Percentiles rank a stretch among this genome's conserved stretches.
Evolutionary conservation across 2,329 filamentous ascomycete genomes (phyloP).

Genomic region (Sarocladiaceae sp.): DNA sequence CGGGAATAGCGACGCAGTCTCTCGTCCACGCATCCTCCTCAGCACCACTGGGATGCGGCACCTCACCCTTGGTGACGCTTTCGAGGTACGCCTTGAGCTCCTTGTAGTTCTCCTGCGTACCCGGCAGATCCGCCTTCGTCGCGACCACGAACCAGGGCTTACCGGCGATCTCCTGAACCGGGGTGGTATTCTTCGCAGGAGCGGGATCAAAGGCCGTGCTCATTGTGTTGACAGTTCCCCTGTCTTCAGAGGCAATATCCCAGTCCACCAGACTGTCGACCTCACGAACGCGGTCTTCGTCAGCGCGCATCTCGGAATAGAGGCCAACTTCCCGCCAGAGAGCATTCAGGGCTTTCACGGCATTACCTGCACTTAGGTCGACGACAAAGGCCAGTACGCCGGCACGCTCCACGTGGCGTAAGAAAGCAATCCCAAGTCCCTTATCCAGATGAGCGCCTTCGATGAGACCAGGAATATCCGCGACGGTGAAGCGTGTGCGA

Average conservation of each 20-base stretch:
- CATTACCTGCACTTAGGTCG: conserved; percentile 74
- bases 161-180: conserved; percentile 65
- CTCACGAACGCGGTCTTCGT: conserved; percentile 61
- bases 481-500: conserved; percentile 81
- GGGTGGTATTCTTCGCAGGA: not conserved
- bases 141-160: conserved; percentile 98
- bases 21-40: conserved; percentile 46
- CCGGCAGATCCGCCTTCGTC: conserved; percentile 81
- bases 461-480: conserved; percentile 91
- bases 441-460: conserved; percentile 88
- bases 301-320: conserved; percentile 74
- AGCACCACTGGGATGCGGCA: conserved; percentile 66
- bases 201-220: conserved; percentile 8
- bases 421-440: conserved; percentile 83
- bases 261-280: conserved; percentile 51
- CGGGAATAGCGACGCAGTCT: conserved; percentile 67
- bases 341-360: conserved; percentile 68
- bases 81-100: conserved; percentile 65
- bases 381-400: conserved; percentile 90
- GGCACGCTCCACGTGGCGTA: conserved; percentile 91
- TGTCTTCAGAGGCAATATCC: conserved; percentile 44
- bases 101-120: conserved; percentile 71
- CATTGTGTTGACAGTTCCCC: conserved; percentile 12
- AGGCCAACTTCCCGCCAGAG: conserved; percentile 88
- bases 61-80: conserved; percentile 53